A percentile compares a stretch with the other conserved stretches of the same genome.
These are phyloP conservation scores for Mrakiaceae sp. DNA, from an alignment of 1,284 basidiomycete genomes.

Conservation along the genomic window DNA sequence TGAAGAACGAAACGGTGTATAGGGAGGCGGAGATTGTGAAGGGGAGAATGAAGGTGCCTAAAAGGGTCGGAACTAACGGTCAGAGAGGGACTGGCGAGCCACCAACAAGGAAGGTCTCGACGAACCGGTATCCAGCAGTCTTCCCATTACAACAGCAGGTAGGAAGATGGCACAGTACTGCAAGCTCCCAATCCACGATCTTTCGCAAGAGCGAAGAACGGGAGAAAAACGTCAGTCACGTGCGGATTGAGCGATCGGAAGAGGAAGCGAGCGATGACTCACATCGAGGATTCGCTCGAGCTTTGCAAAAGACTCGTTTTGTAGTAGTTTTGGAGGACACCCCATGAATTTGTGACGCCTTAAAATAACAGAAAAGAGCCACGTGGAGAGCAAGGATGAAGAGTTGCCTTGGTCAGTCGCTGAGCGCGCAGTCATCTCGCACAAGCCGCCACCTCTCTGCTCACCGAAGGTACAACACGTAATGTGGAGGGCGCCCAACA, in stretches of 20 bases:
- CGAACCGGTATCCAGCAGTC: conserved; percentile 43
- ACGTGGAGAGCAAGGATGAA: too few species aligned
- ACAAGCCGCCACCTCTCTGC: too few species aligned
- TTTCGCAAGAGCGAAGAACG: conserved; percentile 23
- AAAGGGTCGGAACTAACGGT: too few species aligned
- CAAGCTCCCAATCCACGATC: conserved; percentile 62
- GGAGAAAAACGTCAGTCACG: conserved; percentile 10
- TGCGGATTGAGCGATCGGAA: conserved; percentile 3
- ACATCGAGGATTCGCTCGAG: conserved; percentile 22
- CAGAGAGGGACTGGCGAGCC: too few species aligned
- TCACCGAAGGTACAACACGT: too few species aligned
- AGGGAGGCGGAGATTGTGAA: conserved; percentile 39
- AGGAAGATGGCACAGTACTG: conserved; percentile 45
- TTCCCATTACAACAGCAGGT: conserved; percentile 42
- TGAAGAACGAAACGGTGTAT: conserved; percentile 44
- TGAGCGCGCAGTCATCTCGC: too few species aligned
- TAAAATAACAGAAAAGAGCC: too few species aligned
- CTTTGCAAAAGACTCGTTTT: conserved; percentile 23
- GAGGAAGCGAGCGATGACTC: not conserved
- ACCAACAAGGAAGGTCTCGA: too few species aligned
- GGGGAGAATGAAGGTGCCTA: conserved; percentile 43
- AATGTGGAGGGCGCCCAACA: too few species aligned
- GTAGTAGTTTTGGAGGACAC: conserved; percentile 47
- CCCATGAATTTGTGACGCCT: conserved; percentile 24
- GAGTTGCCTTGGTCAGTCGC: too few species aligned